Base-by-base conservation (phyloP, 2,329 filamentous ascomycete species). In the Teratosphaeria destructans region DNA sequence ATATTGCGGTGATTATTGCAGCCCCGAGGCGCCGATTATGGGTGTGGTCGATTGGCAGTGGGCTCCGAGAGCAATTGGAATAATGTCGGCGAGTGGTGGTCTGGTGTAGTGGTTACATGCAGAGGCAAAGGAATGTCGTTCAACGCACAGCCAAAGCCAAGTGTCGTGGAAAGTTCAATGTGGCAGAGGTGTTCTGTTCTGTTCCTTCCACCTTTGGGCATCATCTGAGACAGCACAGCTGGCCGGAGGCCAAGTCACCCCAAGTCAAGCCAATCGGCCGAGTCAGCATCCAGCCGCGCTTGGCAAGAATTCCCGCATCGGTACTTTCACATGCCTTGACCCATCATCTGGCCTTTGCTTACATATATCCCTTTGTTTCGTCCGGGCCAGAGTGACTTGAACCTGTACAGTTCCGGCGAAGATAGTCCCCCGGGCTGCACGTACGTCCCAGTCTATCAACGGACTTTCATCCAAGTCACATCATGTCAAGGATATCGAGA, bases 1-100 rank as follows among this genome's bases (percentile, higher is more conserved):
- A 94, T 94, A 74, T 79, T 86, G 78, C 10, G 2, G 11, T 8
- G 10, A 32, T 16, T 56, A 6, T 23, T 49, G n/a, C 4, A 16
- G 37, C 35, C 35, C 35, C 11, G 35, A 39, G 35, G 35, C 35
- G 35, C 35, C 16, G 11, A 39, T 39, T 47, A 23, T 23, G 23
- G 23, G 23, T 23, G 23, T 23, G 23, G 43, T 47, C n/a, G n/a
- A 47, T 47, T 47, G 16, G 14, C 43, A n/a, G 43, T 47, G 43
- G 14, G 43, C 14, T 23, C 23, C 23, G 23, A 23, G 23, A 23
- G 23, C 23, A 23, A 23, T 23, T 23, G 23, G 23, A 23, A 23
- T 23, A 19, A n/a, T n/a, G 43, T 49, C 3, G 6, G 43, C 43
- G 23, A n/a, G 8, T 1, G 10, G 19, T 49, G 5, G n/a, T n/a